These are phyloP conservation scores for Pichia sp. DNA, from an alignment of 1,139 yeast species.

Conservation along the genomic window DNA sequence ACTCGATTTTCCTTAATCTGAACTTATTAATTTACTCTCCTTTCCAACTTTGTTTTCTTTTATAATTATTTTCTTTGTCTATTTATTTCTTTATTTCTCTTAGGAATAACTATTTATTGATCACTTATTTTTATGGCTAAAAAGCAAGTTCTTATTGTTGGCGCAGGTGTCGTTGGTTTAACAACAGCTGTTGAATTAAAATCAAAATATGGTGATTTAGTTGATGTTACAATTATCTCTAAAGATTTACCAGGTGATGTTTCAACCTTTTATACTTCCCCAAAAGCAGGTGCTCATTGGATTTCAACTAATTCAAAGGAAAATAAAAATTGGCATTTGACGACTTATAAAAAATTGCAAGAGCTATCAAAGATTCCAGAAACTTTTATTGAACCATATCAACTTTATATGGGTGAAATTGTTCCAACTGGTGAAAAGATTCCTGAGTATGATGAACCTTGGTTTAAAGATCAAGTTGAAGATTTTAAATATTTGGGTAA, in stretches of 20 bases:
- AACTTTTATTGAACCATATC: constrained; percentile 34
- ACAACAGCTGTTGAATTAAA: constrained; percentile 24
- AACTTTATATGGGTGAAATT: constrained; percentile 31
- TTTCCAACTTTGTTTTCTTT: too few species aligned
- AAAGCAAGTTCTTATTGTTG: constrained; percentile 17
- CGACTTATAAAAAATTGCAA: constrained; percentile 36
- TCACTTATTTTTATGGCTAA: too few species aligned
- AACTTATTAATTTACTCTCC: too few species aligned
- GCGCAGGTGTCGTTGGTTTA: constrained; percentile 26
- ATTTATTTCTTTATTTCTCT: too few species aligned
- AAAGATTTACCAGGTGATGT: constrained; percentile 51
- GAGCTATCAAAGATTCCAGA: constrained; percentile 35
- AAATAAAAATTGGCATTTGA: constrained; percentile 33
- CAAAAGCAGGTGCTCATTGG: constrained; percentile 83
- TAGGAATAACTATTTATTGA: too few species aligned
- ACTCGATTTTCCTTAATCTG: too few species aligned
- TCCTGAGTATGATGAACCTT: constrained; percentile 30
- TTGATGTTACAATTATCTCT: constrained; percentile 43
- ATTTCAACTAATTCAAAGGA: constrained; percentile 31
- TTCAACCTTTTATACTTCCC: constrained; percentile 50
- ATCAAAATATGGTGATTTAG: constrained; percentile 22
- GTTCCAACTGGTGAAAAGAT: constrained; percentile 16
- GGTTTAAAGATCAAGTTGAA: constrained; percentile 37
- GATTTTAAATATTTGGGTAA: constrained; percentile 34
- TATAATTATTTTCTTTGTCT: too few species aligned